Percentiles rank a stretch among this genome's conserved stretches.
Conservation (phyloP, 371 early-diverging fungal genomes). For the Mucor circinelloides region DNA sequence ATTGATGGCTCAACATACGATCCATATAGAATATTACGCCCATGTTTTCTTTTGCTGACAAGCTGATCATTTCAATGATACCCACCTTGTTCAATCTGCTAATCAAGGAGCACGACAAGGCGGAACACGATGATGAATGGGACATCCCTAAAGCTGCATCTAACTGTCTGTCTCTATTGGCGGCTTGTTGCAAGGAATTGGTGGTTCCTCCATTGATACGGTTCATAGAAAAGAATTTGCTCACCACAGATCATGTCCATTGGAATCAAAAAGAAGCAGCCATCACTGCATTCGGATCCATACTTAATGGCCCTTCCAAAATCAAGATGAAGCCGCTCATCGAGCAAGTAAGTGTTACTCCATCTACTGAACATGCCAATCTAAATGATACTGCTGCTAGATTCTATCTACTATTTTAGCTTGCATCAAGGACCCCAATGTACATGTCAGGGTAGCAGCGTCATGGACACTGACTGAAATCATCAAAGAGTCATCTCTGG, state of each 20-base stretch:
- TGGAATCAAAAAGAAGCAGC: constrained; percentile 5
- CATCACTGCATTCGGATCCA: constrained; percentile 7
- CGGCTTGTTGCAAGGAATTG: neutral
- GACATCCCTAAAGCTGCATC: neutral
- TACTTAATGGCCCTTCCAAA: constrained; percentile 4
- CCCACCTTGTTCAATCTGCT: neutral
- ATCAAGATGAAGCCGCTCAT: neutral
- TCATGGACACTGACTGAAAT: neutral
- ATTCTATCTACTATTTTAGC: neutral
- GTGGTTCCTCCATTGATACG: neutral
- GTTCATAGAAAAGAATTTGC: neutral
- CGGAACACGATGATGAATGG: neutral
- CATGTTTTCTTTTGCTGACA: neutral
- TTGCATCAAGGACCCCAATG: neutral
- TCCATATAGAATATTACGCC: neutral
- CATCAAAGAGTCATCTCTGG: neutral
- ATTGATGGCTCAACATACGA: neutral
- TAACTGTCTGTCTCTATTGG: neutral
- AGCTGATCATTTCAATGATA: neutral
- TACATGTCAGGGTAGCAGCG: neutral
- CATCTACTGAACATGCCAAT: neutral
- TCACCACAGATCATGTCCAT: neutral
- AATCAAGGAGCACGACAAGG: neutral
- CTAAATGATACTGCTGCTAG: neutral
- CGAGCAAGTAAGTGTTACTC: neutral